Conservation (phyloP, 768 basidiomycete genomes). For the Russula lepida region DNA sequence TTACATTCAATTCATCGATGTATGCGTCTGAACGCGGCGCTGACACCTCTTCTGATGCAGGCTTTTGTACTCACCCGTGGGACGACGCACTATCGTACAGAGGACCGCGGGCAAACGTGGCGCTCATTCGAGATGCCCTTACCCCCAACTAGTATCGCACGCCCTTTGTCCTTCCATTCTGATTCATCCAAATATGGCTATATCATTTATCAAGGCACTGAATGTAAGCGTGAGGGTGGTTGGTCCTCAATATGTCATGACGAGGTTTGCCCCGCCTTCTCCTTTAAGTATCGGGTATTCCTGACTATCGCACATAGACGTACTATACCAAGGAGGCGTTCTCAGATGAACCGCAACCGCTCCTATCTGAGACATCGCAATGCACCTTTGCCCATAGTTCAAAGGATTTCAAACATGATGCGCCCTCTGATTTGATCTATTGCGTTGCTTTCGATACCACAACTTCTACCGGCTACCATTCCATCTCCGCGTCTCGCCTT, state of each 20-base stretch:
- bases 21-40: background rate
- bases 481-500: slow-evolving; percentile 57
- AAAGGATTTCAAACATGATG: slow-evolving; percentile 71
- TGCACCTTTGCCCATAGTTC: slow-evolving; percentile 91
- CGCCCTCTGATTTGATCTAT: slow-evolving; percentile 68
- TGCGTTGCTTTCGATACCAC: slow-evolving; percentile 80
- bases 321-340: slow-evolving; percentile 87
- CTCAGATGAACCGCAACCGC: slow-evolving; percentile 42
- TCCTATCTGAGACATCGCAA: slow-evolving; percentile 62
- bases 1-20: background rate
- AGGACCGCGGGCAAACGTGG: slow-evolving; percentile 86
- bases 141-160: slow-evolving; percentile 46
- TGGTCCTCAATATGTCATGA: slow-evolving; percentile 61
- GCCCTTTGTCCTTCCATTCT: slow-evolving; percentile 84
- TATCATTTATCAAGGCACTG: slow-evolving; percentile 71
- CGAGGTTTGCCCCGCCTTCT: slow-evolving; percentile 41
- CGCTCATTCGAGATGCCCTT: slow-evolving; percentile 62
- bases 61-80: slow-evolving; percentile 77
- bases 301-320: slow-evolving; percentile 44
- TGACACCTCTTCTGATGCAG: slow-evolving; percentile 32
- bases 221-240: slow-evolving; percentile 42
- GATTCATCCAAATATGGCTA: slow-evolving; percentile 58
- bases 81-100: slow-evolving; percentile 79
- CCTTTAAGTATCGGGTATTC: background rate
- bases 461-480: slow-evolving; percentile 34